phyloP scores from a whole-genome alignment of 805 yeast genomes.

The Yarrowia divulgata region DNA sequence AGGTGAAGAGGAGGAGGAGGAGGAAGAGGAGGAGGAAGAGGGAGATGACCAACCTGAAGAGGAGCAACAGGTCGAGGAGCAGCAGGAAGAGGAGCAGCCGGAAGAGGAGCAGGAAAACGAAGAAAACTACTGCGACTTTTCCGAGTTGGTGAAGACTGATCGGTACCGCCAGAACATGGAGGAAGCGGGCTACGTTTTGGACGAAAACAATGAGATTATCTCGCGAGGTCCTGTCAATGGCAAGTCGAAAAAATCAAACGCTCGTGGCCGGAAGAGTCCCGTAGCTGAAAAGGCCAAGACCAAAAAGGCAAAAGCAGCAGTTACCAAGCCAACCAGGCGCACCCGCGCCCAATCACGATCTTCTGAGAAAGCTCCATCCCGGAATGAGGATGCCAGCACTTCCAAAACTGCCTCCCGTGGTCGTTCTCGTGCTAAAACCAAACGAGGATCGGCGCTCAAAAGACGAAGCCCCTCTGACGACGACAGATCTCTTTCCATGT shows the following conservation, averaged over 20 bases:
- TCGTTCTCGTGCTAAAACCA: neutral
- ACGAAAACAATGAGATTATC: neutral
- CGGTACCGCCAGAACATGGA: slow-evolving; percentile 1
- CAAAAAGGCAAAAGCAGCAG: neutral
- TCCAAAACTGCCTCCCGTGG: neutral
- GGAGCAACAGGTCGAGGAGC: too few species aligned
- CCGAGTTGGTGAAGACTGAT: neutral
- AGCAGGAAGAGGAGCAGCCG: neutral
- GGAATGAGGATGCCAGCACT: neutral
- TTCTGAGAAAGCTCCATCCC: neutral
- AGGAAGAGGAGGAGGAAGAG: neutral
- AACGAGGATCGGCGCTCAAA: neutral
- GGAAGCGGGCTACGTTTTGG: neutral
- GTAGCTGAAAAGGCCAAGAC: neutral
- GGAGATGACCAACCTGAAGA: neutral
- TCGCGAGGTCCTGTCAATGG: too few species aligned
- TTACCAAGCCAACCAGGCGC: neutral
- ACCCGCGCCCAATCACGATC: neutral
- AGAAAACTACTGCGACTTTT: neutral
- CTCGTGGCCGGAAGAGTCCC: neutral
- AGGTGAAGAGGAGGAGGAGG: neutral
- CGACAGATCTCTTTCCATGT: neutral
- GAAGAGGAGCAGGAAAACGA: neutral
- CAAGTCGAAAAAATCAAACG: neutral
- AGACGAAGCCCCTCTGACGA: neutral